Evolutionary conservation across 2,329 filamentous ascomycete genomes (phyloP).

Genomic region (Pseudogymnoascus sp.): DNA sequence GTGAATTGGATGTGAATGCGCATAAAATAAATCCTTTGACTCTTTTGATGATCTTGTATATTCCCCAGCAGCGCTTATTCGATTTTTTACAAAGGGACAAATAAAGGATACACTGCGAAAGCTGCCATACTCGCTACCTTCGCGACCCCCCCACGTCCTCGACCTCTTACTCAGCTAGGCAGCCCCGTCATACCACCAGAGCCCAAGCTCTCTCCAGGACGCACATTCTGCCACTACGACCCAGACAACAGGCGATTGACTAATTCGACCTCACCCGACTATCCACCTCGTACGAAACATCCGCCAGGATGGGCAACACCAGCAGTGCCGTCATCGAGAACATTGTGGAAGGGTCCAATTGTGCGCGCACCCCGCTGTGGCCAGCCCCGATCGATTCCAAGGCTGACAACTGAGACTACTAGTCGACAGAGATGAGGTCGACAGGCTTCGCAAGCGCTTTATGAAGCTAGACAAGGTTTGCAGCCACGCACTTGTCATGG

Average conservation of each 20-base stretch:
- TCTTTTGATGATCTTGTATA: background rate
- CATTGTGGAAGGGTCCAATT: conserved; percentile 95
- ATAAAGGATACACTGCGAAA: background rate
- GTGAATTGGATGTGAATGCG: background rate
- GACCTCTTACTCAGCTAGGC: background rate
- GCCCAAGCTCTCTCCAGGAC: conserved; percentile 3
- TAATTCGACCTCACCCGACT: background rate
- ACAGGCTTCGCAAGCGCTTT: conserved; percentile 89
- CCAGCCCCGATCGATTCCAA: conserved; percentile 1
- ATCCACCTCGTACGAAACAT: background rate
- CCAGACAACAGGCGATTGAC: background rate
- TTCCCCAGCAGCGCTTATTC: background rate
- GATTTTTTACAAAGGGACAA: background rate
- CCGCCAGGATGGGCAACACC: conserved; percentile 56
- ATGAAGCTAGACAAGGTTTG: conserved; percentile 96
- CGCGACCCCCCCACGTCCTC: background rate
- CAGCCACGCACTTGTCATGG: background rate
- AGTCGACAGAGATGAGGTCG: conserved; percentile 98
- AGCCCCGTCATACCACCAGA: background rate
- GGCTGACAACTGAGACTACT: conserved; percentile 13
- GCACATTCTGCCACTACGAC: background rate
- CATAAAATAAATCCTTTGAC: background rate
- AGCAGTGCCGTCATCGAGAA: conserved; percentile 77
- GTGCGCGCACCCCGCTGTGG: conserved; percentile 42
- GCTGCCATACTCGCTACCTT: background rate